These are phyloP conservation scores for Coemansia reversa DNA, from an alignment of 192 early-diverging fungal genomes.

Conservation along the genomic window DNA sequence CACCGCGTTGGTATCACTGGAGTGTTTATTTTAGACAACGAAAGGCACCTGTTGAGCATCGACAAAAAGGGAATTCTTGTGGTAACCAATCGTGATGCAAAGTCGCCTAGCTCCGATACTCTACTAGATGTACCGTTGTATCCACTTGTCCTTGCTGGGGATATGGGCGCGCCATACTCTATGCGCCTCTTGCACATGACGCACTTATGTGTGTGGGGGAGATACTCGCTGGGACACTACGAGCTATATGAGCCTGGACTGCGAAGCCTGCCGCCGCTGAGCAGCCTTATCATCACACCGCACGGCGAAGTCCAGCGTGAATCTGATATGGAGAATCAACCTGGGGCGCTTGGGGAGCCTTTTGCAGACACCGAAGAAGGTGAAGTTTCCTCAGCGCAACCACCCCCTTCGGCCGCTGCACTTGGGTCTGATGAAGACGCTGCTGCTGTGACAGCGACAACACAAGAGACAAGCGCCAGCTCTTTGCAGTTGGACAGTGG, in stretches of 20 bases:
- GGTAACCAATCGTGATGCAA: constrained; percentile 27
- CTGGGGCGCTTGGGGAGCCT: background rate
- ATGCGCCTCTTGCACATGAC: constrained; percentile 54
- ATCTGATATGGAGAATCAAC: background rate
- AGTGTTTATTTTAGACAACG: constrained; percentile 51
- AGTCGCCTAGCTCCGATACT: constrained; percentile 18
- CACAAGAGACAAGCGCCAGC: background rate
- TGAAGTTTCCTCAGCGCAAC: background rate
- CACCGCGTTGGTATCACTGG: constrained; percentile 36
- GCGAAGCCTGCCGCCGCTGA: constrained; percentile 39
- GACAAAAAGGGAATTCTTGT: constrained; percentile 41
- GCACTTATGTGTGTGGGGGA: constrained; percentile 55
- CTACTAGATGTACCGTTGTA: constrained; percentile 48
- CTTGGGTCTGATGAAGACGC: background rate
- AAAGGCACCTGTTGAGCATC: constrained; percentile 42
- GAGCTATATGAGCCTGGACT: constrained; percentile 52
- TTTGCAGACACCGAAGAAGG: background rate
- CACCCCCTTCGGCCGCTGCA: too few species aligned
- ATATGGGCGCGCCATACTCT: constrained; percentile 46
- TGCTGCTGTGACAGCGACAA: background rate
- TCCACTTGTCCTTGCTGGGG: constrained; percentile 38
- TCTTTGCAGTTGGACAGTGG: background rate
- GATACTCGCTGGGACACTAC: constrained; percentile 47
- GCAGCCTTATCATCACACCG: constrained; percentile 20
- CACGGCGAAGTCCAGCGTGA: background rate